These are phyloP conservation scores for Echinochloa phyllopogon DNA, from an alignment of 176 grass and related monocot species.

Conservation along the genomic window DNA sequence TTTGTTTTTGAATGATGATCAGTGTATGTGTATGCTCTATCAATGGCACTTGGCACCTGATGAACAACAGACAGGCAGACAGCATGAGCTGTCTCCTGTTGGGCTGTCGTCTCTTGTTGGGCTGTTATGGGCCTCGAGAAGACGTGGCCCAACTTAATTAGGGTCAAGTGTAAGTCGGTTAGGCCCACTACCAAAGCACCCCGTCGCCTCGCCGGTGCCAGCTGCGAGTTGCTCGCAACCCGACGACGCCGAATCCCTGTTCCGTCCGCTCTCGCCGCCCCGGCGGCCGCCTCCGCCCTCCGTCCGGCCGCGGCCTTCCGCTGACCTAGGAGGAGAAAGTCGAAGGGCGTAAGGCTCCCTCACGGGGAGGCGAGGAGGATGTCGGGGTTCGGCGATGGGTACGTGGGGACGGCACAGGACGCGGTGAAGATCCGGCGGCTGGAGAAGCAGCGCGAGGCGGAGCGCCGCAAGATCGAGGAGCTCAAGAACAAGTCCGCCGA, in stretches of 20 bases:
- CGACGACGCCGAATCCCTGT: slow-evolving; percentile 14
- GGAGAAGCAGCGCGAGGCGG: slow-evolving; percentile 97
- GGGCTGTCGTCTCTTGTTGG: not conserved
- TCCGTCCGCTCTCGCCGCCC: slow-evolving; percentile 4
- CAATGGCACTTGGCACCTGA: not conserved
- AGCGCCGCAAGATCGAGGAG: slow-evolving; percentile 95
- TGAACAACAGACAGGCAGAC: no score
- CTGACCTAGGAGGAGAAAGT: not conserved
- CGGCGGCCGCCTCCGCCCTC: not conserved
- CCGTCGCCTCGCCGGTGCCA: not conserved
- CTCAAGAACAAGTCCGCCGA: slow-evolving; percentile 83
- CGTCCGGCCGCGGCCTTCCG: not conserved
- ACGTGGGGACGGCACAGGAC: slow-evolving; percentile 93
- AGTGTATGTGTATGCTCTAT: not conserved
- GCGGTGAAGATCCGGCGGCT: slow-evolving; percentile 95
- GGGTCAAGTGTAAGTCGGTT: not conserved
- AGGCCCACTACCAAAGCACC: not conserved
- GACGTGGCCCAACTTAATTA: not conserved
- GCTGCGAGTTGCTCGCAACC: not conserved
- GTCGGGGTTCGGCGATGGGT: slow-evolving; percentile 95
- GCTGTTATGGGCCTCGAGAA: not conserved
- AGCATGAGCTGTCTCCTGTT: no score
- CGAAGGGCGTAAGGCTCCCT: not conserved
- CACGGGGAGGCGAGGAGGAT: slow-evolving; percentile 36
- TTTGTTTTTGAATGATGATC: not conserved